A percentile compares a stretch with the other conserved stretches of the same genome.
Conservation (phyloP, 768 basidiomycete genomes). For the Trametes coccinea region DNA sequence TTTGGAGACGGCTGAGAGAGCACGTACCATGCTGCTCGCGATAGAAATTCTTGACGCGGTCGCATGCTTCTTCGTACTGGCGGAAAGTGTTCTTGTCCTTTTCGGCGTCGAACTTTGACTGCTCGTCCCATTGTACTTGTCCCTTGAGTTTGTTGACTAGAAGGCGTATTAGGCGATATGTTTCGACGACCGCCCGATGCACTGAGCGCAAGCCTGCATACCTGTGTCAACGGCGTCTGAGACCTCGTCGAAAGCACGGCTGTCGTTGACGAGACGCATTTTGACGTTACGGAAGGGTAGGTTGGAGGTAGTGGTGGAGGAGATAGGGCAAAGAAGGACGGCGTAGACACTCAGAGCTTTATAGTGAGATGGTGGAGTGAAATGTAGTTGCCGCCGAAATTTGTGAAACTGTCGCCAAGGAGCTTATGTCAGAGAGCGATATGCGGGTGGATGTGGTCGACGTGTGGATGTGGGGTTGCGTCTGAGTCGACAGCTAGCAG, state of each 20-base stretch:
- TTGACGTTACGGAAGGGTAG: background rate
- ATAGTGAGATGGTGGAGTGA: background rate
- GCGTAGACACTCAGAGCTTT: background rate
- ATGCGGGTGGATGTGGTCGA: background rate
- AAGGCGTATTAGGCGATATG: background rate
- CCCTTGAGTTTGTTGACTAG: constrained; percentile 72
- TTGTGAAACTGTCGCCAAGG: constrained; percentile 14
- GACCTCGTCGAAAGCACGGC: constrained; percentile 39
- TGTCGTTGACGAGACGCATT: constrained; percentile 14
- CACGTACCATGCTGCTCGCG: constrained; percentile 71
- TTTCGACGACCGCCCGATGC: background rate
- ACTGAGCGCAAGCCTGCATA: constrained; percentile 28
- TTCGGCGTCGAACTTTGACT: constrained; percentile 55
- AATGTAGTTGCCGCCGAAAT: background rate
- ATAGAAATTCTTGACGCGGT: constrained; percentile 77
- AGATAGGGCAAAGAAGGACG: background rate
- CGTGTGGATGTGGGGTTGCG: background rate
- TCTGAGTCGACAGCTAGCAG: background rate
- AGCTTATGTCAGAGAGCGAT: constrained; percentile 18
- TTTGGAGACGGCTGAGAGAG: background rate
- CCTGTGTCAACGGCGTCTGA: constrained; percentile 54
- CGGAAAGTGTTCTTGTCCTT: constrained; percentile 73
- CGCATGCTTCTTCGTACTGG: constrained; percentile 73
- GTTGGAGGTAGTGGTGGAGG: background rate
- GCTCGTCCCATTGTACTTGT: constrained; percentile 49